Conservation (phyloP, 2,329 filamentous ascomycete species). For the Cladorrhinum sp. region DNA sequence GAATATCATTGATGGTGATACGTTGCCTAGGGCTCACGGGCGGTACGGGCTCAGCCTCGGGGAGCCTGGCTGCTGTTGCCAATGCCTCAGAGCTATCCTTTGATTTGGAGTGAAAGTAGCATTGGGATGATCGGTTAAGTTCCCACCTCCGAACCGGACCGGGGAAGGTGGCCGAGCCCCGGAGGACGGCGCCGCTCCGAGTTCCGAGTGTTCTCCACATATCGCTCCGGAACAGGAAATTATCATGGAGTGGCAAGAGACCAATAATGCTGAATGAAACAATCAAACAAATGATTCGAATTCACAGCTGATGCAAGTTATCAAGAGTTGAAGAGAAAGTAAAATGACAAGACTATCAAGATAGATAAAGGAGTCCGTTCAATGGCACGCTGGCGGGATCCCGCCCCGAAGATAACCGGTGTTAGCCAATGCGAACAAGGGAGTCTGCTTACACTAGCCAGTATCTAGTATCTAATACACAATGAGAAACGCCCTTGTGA, state of each 20-base stretch:
- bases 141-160: neutral
- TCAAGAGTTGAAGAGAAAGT: neutral
- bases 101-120: constrained; percentile 21
- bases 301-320: neutral
- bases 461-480: neutral
- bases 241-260: neutral
- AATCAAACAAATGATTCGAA: neutral
- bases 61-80: constrained; percentile 23
- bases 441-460: neutral
- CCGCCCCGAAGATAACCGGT: constrained; percentile 21
- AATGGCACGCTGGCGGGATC: constrained; percentile 12
- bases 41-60: constrained; percentile 26
- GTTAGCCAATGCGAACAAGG: constrained; percentile 14
- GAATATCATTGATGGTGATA: constrained; percentile 64
- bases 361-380: constrained; percentile 7
- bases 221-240: neutral
- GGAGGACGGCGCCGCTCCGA: neutral
- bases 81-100: constrained; percentile 19
- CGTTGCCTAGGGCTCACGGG: constrained; percentile 10
- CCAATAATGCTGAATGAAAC: neutral
- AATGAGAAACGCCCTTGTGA: neutral
- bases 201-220: constrained; percentile 1
- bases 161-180: neutral
- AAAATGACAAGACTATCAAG: neutral
- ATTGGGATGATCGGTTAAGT: neutral